A percentile compares a stretch with the other conserved stretches of the same genome.
Evolutionary conservation across 805 yeast genomes (phyloP).

Genomic region (Danielozyma ontarioensis): DNA sequence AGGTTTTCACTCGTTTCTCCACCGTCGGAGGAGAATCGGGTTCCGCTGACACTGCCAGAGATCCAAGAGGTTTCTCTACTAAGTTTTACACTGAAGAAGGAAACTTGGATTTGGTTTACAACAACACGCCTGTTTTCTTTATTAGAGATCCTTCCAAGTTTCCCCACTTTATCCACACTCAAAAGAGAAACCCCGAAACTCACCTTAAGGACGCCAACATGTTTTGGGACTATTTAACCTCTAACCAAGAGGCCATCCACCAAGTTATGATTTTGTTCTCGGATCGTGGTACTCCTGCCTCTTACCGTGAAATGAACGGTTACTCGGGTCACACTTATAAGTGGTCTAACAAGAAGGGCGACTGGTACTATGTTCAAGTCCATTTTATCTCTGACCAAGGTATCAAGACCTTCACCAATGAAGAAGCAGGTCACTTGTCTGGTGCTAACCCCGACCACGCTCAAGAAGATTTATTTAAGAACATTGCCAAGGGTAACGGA

Average conservation of each 20-base stretch:
- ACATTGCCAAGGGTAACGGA: slow-evolving; percentile 69
- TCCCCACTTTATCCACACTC: slow-evolving; percentile 86
- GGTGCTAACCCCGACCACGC: slow-evolving; percentile 82
- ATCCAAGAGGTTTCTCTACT: slow-evolving; percentile 81
- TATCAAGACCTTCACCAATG: slow-evolving; percentile 46
- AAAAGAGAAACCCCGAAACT: slow-evolving; percentile 78
- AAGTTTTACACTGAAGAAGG: slow-evolving; percentile 83
- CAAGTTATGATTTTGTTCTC: slow-evolving; percentile 70
- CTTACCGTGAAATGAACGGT: slow-evolving; percentile 75
- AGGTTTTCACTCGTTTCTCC: slow-evolving; percentile 65
- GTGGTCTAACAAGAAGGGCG: slow-evolving; percentile 71
- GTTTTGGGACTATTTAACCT: slow-evolving; percentile 80
- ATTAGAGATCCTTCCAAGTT: slow-evolving; percentile 81
- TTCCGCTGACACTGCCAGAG: slow-evolving; percentile 78
- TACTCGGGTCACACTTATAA: slow-evolving; percentile 82
- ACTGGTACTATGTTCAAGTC: slow-evolving; percentile 75
- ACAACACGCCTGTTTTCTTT: slow-evolving; percentile 83
- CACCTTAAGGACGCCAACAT: slow-evolving; percentile 74
- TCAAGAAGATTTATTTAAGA: slow-evolving; percentile 72
- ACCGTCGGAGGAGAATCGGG: slow-evolving; percentile 87
- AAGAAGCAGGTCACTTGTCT: slow-evolving; percentile 61
- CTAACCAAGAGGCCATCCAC: slow-evolving; percentile 70
- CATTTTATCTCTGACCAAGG: slow-evolving; percentile 69
- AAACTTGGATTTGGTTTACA: slow-evolving; percentile 77
- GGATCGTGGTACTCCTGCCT: slow-evolving; percentile 79